Base-by-base conservation (phyloP, 495 filamentous ascomycete genomes). In the Pyrenula massariospora region DNA sequence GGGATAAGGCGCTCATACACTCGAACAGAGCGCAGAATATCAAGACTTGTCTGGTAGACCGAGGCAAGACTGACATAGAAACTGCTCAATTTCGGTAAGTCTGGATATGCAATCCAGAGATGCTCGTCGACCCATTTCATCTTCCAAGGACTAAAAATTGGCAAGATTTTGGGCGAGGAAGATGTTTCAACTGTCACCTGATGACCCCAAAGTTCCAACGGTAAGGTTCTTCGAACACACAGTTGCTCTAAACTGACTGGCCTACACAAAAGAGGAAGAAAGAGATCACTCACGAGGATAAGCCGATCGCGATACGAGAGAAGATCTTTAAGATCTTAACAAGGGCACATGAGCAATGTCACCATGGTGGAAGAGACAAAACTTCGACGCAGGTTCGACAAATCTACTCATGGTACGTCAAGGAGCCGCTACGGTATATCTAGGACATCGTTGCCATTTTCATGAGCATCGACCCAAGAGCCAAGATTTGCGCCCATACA, bases 291-390 rank as follows among this genome's bases (percentile, higher is more conserved):
- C 79, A 82, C 57, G 78, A 81, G 60, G 76, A 74, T n/a, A 81
- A 81, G 59, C 79, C 79, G 8, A 79, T 81, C 24, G 79, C 79
- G n/a, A 77, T 81, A 55, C 75, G 77, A 22, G 79, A 82, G 63
- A 75, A 79, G 55, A 56, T 82, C 19, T 81, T 79, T 63, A 74
- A 77, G 56, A 76, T 82, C 48, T 70, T 82, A 57, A 80, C 76
- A 42, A 75, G 68, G 25, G 78, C 79, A 48, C 79, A 82, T 59
- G 73, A 77, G 31, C 76, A 78, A 60, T 80, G 78, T 24, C 76
- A 81, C 53, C 79, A 82, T 61, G 79, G 79, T 58, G 79, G 79
- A n/a, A 72, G 79, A 54, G 79, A 82, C 62, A 81, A 81, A 62
- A 82, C 79, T 24, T 82, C 79, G 19, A 75, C 75, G 15, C 74